Conservation (phyloP, 129 eudicot species). For the Flaveria bidentis region DNA sequence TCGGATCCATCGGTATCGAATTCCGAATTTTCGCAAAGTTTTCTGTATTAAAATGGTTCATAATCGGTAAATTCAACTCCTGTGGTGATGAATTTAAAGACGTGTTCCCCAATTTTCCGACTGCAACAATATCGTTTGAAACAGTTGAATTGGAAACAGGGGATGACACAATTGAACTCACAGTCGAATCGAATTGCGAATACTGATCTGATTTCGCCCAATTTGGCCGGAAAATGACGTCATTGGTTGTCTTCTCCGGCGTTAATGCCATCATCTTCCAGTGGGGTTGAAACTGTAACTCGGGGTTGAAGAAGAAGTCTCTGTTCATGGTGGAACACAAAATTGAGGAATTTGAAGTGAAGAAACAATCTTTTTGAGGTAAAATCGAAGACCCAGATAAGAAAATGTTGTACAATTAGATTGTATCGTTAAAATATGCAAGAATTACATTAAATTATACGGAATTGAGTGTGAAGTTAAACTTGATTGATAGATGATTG, state of each 20-base stretch:
- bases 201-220: constrained; percentile 37
- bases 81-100: constrained; percentile 54
- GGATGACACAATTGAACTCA: constrained; percentile 43
- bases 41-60: constrained; percentile 44
- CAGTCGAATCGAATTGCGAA: constrained; percentile 55
- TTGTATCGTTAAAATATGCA: neutral
- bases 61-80: constrained; percentile 42
- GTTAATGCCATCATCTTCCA: too few species aligned
- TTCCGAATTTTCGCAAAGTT: constrained; percentile 41
- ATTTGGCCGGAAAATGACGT: constrained; percentile 2
- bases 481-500: neutral
- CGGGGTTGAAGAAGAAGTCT: constrained; percentile 51
- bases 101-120: neutral
- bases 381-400: constrained; percentile 28
- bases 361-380: neutral
- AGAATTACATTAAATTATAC: constrained; percentile 28
- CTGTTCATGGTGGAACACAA: constrained; percentile 46
- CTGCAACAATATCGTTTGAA: constrained; percentile 35
- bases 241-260: neutral
- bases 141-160: constrained; percentile 48
- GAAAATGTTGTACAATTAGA: too few species aligned
- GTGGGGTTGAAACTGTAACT: constrained; percentile 33
- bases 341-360: constrained; percentile 7
- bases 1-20: constrained; percentile 43
- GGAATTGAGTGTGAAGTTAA: neutral